Evolutionary conservation across 345 rosid species (phyloP).

Genomic region (Populus pruinosa): DNA sequence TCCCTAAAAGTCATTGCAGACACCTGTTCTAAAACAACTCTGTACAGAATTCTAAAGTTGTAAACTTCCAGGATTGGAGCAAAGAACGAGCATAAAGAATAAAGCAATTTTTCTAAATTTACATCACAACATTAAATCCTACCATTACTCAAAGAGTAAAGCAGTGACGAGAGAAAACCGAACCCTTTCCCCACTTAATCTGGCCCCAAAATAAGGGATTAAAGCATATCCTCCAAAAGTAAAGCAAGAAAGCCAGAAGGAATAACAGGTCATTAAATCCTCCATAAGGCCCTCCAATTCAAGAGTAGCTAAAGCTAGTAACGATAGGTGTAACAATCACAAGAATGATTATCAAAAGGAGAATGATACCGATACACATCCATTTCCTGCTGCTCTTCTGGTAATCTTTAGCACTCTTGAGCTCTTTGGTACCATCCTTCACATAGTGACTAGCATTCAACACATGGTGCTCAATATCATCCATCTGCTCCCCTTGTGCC

Average conservation of each 20-base stretch:
- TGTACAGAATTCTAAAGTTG: neutral
- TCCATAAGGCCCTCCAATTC: constrained; percentile 21
- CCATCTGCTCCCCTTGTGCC: constrained; percentile 89
- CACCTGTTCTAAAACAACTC: neutral
- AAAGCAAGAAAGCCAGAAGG: constrained; percentile 19
- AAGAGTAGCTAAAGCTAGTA: constrained; percentile 75
- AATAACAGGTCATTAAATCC: constrained; percentile 43
- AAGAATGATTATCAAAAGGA: constrained; percentile 64
- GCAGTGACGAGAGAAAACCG: neutral
- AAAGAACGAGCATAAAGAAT: neutral
- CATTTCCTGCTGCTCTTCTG: constrained; percentile 80
- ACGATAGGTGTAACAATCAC: constrained; percentile 64
- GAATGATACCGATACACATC: constrained; percentile 63
- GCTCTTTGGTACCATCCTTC: constrained; percentile 71
- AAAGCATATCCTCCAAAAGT: neutral
- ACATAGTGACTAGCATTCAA: constrained; percentile 78
- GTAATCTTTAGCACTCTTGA: constrained; percentile 61
- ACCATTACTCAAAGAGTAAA: neutral
- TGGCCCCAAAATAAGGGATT: constrained; percentile 31
- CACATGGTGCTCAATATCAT: constrained; percentile 90
- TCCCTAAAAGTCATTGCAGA: neutral
- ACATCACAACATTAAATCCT: neutral
- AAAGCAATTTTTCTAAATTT: neutral
- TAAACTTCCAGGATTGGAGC: neutral
- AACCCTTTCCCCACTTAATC: neutral